Conservation (phyloP, 768 basidiomycete species). For the Russula compacta region DNA sequence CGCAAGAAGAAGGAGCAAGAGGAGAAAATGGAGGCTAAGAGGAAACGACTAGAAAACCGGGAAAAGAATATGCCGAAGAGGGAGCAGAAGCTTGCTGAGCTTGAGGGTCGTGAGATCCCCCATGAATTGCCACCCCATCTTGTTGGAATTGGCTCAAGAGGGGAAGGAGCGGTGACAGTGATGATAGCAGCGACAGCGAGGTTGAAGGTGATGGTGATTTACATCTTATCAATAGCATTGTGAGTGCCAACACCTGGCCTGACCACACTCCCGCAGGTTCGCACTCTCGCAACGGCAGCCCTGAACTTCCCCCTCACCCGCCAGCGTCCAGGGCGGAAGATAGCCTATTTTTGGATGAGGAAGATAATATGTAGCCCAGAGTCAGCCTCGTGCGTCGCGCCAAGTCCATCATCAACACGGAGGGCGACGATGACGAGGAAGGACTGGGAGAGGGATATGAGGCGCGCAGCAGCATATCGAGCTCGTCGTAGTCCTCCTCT, state of each 20-base stretch:
- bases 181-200: neutral
- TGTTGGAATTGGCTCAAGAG: no score
- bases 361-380: neutral
- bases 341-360: neutral
- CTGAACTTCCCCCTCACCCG: neutral
- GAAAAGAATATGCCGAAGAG: neutral
- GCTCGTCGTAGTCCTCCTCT: no score
- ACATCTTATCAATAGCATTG: no score
- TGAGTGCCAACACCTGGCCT: neutral
- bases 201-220: neutral
- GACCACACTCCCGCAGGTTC: neutral
- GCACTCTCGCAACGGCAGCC: neutral
- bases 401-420: neutral
- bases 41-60: no score
- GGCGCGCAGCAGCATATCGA: no score
- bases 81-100: no score
- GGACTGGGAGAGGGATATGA: neutral
- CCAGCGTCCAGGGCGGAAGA: neutral
- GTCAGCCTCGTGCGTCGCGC: neutral
- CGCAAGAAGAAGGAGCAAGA: neutral
- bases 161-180: neutral
- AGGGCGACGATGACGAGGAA: no score
- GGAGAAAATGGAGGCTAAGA: no score
- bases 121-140: neutral
- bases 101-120: neutral